Evolutionary conservation across 1,284 basidiomycete species (phyloP), one percentile per base, ranked within the genome.

Genomic region (Rhodotorula sp.): DNA sequence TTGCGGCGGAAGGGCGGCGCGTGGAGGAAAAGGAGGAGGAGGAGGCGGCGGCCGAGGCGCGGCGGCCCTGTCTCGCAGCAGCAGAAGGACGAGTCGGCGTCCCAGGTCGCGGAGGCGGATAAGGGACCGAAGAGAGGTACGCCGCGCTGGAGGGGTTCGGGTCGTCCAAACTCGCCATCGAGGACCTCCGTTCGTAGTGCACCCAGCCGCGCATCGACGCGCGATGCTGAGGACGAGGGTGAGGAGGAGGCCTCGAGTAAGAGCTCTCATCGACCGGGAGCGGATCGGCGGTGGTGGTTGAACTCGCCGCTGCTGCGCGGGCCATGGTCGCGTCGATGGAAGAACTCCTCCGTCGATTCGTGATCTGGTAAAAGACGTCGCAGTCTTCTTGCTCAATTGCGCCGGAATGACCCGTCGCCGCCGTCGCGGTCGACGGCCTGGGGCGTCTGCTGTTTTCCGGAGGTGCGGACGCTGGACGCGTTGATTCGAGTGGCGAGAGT

Each of bases 381-480:
- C 37, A 15, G 53, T 54, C n/a, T 12, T 54, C 53, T 6, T 54
- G 26, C 6, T 54, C 53, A 14, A 20, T 49, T 3, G 18, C 48
- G 48, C 18, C 20, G 48, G 48, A 26, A 29, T 26, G 53, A 26
- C 29, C 53, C 26, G 8, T 54, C n/a, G 33, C 33, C 33, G 55
- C 22, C 30, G 30, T 14, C 33, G 55, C 22, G 26, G 30, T 14
- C n/a, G n/a, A 26, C 26, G 10, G n/a, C 18, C 1, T 18, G 54
- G 18, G 30, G 30, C 7, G 17, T 12, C 56, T 57, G 56, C 33
- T 42, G 10, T 57, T 57, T 8, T 57, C 37, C 2, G 69, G 69
- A 24, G 69, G 69, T 14, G 69, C 69, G 10, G 69, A 67, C 4
- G 49, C 53, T 2, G 69, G 69, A 1, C 69, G 66, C 15, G 53